Base-by-base conservation (phyloP, 352 stramenopile genomes). In the Pythium aristosporum region DNA sequence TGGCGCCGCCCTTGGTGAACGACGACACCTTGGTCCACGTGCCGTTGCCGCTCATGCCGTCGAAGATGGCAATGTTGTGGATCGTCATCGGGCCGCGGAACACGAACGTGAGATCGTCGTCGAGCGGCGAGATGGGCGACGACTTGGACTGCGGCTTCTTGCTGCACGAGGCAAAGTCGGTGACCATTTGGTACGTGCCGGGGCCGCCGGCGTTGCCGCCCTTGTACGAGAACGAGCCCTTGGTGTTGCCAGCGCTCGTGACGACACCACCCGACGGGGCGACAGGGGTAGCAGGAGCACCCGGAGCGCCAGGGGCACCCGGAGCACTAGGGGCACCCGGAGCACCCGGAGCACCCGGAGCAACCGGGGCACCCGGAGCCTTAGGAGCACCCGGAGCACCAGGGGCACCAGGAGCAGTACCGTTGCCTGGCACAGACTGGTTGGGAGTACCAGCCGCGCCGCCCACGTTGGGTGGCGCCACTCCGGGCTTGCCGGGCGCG, bases 51-150 rank as follows among this genome's bases (percentile, higher is more conserved):
- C 72, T 83, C 21, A 46, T 74, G 63, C 74, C 78, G 53, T 88
- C 74, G 52, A 89, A 93, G 57, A 93, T 75, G 0, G 75, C 77
- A 52, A 91, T 91, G 74, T 87, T 82, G 72, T 69, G 62, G 70
- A 93, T 87, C 62, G 66, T 85, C 68, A 91, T 78, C 6, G 75
- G 78, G 1, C 80, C 85, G 57, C 85, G 82, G 69, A 93, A 82
- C 9, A 82, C 67, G 43, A 91, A 25, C 46, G 85, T 82, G 28
- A 91, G 73, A 25, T 88, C 81, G 41, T 87, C 77, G 47, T 88
- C 74, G 20, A 91, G 72, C 15, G 85, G 82, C 13, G 76, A 86
- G 44, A 93, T 68, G 7, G 75, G 68, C 56, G 51, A 85, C 15
- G 37, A 64, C 28, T 74, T 79, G 3, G 63, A 71, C 50, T 85